Base-by-base conservation (phyloP, 2,329 filamentous ascomycete species). In the Stromatinia cepivora region DNA sequence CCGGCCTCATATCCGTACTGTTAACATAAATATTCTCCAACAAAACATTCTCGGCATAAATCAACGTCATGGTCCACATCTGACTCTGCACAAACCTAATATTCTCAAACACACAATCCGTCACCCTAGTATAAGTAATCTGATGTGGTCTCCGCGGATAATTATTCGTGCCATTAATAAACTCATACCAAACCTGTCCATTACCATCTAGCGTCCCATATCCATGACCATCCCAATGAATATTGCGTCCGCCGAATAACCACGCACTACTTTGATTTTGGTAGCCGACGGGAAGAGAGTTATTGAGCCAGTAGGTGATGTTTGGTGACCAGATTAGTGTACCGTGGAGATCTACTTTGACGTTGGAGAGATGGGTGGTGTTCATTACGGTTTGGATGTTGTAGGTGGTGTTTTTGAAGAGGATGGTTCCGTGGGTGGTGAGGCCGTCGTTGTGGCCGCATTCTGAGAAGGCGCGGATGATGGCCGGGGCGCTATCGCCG, bases 151-250 rank as follows among this genome's bases (percentile, higher is more conserved):
- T 80, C 17, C 81, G 77, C 3, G 82, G 79, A 69, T 84, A 80
- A 71, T 87, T 86, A 45, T 79, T 81, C 15, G 74, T 73, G 20
- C 80, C 79, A 39, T 79, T 76, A 62, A 81, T 81, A 76, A 82
- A 84, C 70, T 85, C 81, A 73, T 88, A 88, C 86, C 86, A 89
- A 3, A 82, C 81, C 73, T 88, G 84, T 2, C 87, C 87, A 73
- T 88, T 88, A 13, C 87, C 86, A 74, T 88, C 81, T 20, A 88
- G 78, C 3, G 83, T 86, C 6, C 87, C 87, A 28, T 78, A 76
- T 17, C 83, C 83, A 72, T 83, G 78, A 13, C 85, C 86, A 46
- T 84, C 79, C 71, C 84, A 81, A 13, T 78, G 76, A 34, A 89
- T 78, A 45, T 83, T 81, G 17, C 83, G 78, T 7, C 87, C 87